phyloP scores from a whole-genome alignment of 768 basidiomycete genomes.

The Podaxis mareebaensis region DNA sequence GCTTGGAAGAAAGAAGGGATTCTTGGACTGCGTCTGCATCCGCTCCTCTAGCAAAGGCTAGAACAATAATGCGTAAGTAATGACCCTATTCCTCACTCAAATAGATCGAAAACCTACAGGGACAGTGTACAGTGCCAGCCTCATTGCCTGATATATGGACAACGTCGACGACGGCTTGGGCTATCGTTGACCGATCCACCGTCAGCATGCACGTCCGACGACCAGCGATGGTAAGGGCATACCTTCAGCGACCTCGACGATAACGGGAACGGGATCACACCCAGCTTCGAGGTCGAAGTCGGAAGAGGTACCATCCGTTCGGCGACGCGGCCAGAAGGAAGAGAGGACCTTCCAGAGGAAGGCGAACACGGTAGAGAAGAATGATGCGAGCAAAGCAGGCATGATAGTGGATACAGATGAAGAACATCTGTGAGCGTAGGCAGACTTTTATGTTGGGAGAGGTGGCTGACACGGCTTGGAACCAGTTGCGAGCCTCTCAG shows the following conservation, averaged over 20 bases:
- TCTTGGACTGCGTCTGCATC: neutral
- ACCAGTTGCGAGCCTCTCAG: neutral
- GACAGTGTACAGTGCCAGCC: neutral
- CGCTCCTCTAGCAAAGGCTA: neutral
- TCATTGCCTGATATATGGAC: neutral
- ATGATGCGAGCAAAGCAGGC: neutral
- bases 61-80: neutral
- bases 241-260: neutral
- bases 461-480: too few relatives aligned
- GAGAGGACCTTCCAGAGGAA: constrained; percentile 2
- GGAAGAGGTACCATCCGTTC: neutral
- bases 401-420: neutral
- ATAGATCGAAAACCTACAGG: neutral
- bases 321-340: neutral
- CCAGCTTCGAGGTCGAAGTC: neutral
- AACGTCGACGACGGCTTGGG: neutral
- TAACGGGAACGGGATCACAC: neutral
- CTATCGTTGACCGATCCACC: neutral
- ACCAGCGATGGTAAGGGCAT: neutral
- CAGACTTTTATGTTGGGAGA: neutral
- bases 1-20: neutral
- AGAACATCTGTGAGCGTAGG: neutral
- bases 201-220: neutral
- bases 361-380: neutral
- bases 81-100: neutral